A percentile compares a stretch with the other conserved stretches of the same genome.
phyloP scores from a whole-genome alignment of 768 basidiomycete species.

The Lentinula detonsa region DNA sequence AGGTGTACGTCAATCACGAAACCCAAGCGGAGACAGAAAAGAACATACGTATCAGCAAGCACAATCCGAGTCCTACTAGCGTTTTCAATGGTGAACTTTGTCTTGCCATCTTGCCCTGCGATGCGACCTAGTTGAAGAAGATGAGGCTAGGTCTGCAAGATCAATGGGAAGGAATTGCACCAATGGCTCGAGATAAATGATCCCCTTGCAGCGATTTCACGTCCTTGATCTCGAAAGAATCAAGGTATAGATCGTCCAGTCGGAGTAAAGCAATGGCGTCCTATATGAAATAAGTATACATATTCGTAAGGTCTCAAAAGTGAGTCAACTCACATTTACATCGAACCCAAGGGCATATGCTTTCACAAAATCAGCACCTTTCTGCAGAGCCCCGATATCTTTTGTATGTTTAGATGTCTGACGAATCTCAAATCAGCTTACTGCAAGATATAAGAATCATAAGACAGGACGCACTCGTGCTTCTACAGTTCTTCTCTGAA shows the following conservation, averaged over 20 bases:
- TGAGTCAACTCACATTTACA: conserved; percentile 60
- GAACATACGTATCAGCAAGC: conserved; percentile 88
- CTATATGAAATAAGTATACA: conserved; percentile 31
- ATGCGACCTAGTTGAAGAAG: conserved; percentile 65
- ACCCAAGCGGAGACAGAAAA: not conserved
- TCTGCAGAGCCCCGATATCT: conserved; percentile 89
- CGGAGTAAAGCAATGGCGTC: conserved; percentile 94
- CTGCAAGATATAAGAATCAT: not conserved
- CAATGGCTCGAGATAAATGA: conserved; percentile 96
- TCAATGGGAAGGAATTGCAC: conserved; percentile 27
- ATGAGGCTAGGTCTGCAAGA: not conserved
- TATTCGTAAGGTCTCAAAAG: not conserved
- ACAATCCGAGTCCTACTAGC: conserved; percentile 96
- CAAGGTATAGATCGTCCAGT: conserved; percentile 94
- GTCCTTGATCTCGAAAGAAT: conserved; percentile 98
- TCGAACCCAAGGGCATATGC: conserved; percentile 94
- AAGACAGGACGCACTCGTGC: conserved; percentile 61
- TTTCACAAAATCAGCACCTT: conserved; percentile 95
- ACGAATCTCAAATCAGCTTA: not conserved
- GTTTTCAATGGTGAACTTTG: conserved; percentile 98
- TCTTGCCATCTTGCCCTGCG: conserved; percentile 97
- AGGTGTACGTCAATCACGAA: conserved; percentile 2
- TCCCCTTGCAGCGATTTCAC: conserved; percentile 98
- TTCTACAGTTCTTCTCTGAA: conserved; percentile 83
- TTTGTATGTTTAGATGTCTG: conserved; percentile 95